Evolutionary conservation across 441 rosid species (phyloP).

Genomic region (Euphorbia schlechtendalii): DNA sequence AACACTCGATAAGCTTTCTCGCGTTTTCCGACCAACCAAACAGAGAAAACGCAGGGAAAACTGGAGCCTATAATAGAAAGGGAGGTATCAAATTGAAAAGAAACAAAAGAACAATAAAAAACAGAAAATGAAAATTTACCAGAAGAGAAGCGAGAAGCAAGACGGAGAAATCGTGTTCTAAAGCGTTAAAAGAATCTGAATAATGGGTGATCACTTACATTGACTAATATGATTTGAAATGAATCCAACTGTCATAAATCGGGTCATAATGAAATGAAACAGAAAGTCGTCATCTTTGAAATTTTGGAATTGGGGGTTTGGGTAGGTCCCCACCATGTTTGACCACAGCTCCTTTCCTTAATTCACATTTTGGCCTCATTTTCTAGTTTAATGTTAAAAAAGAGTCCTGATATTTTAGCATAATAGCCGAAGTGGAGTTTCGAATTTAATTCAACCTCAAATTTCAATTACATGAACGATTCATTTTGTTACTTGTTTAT

Average conservation of each 20-base stretch:
- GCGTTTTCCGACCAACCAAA: conserved; percentile 13
- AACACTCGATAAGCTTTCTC: not conserved
- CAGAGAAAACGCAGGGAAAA: not conserved
- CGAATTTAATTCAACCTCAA: too few species aligned
- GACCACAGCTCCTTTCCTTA: not conserved
- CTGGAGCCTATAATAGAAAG: not conserved
- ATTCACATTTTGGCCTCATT: too few species aligned
- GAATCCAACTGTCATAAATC: too few species aligned
- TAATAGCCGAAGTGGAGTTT: too few species aligned
- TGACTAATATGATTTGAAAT: not conserved
- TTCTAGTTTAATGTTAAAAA: too few species aligned
- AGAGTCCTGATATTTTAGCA: too few species aligned
- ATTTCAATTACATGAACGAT: too few species aligned
- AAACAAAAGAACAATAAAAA: not conserved
- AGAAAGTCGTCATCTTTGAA: conserved; percentile 9
- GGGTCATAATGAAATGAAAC: not conserved
- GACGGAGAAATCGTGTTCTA: not conserved
- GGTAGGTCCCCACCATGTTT: not conserved
- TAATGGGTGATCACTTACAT: not conserved
- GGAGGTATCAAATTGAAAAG: not conserved
- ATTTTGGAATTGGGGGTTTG: not conserved
- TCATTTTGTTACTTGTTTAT: too few species aligned
- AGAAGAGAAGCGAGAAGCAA: not conserved
- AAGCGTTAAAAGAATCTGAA: conserved; percentile 1
- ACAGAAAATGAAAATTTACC: not conserved